These are phyloP conservation scores for Micractinium conductrix DNA, from an alignment of 139 green algal species.

Conservation along the genomic window DNA sequence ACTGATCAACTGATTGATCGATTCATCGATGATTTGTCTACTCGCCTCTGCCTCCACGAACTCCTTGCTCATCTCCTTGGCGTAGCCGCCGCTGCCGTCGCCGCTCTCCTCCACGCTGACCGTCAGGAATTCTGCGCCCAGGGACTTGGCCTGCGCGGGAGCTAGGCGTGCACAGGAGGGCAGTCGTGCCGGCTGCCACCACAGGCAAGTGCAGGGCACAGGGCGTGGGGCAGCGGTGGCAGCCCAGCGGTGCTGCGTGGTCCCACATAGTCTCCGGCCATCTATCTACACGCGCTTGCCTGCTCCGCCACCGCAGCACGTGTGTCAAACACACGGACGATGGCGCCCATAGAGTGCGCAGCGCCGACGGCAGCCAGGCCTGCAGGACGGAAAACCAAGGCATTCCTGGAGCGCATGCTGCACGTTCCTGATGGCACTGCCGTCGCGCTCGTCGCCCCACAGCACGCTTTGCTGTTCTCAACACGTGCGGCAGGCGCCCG, in stretches of 20 bases:
- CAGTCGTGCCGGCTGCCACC: no score
- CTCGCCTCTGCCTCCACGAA: slow-evolving; percentile 81
- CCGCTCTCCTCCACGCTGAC: slow-evolving; percentile 82
- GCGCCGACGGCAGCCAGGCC: slow-evolving; percentile 75
- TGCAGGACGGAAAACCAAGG: no score
- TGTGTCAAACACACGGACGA: slow-evolving; percentile 87
- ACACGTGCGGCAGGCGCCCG: no score
- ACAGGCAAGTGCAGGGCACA: no score
- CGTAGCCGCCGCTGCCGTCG: slow-evolving; percentile 77
- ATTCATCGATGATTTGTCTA: no score
- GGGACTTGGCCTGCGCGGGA: slow-evolving; percentile 65
- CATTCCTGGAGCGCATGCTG: no score
- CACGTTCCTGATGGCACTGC: no score
- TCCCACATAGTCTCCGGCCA: slow-evolving; percentile 68
- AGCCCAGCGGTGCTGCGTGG: no score
- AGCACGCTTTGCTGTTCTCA: no score
- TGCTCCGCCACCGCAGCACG: slow-evolving; percentile 72
- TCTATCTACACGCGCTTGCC: slow-evolving; percentile 2
- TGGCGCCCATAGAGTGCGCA: slow-evolving; percentile 79
- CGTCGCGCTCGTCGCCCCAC: background rate
- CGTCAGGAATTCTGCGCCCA: slow-evolving; percentile 90
- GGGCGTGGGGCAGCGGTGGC: no score
- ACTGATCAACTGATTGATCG: no score
- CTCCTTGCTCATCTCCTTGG: slow-evolving; percentile 85
- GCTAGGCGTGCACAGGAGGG: no score